A percentile compares a stretch with the other conserved stretches of the same genome.
Evolutionary conservation across 768 basidiomycete genomes (phyloP).

Genomic region (Suillus placidus): DNA sequence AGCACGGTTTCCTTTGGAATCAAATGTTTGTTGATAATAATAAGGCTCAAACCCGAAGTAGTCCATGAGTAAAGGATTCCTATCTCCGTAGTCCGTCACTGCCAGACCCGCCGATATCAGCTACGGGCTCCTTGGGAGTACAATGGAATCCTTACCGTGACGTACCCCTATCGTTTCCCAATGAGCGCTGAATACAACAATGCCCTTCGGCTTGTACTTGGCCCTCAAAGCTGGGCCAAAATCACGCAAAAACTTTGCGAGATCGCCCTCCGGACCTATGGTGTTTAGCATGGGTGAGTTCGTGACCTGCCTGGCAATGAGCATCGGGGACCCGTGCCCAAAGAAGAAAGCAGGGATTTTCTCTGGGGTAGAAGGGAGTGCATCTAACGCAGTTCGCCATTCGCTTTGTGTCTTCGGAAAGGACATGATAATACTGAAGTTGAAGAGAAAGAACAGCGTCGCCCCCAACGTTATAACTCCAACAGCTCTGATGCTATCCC

Average conservation of each 20-base stretch:
- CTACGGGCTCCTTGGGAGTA: neutral
- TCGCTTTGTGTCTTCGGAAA: constrained; percentile 40
- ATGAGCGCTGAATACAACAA: constrained; percentile 82
- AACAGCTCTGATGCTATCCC: neutral
- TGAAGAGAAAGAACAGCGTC: neutral
- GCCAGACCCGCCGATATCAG: constrained; percentile 2
- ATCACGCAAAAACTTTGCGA: constrained; percentile 60
- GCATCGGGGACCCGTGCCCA: constrained; percentile 64
- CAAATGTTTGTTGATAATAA: constrained; percentile 67
- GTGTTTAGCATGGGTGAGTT: constrained; percentile 17
- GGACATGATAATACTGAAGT: neutral
- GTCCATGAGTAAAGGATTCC: constrained; percentile 75
- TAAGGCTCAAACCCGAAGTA: constrained; percentile 68
- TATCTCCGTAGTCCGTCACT: constrained; percentile 80
- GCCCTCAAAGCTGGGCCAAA: constrained; percentile 66
- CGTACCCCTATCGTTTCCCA: constrained; percentile 70
- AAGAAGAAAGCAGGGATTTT: constrained; percentile 79
- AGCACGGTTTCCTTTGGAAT: constrained; percentile 61
- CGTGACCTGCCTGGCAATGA: constrained; percentile 23
- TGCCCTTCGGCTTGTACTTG: constrained; percentile 78
- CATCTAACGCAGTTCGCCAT: constrained; percentile 57
- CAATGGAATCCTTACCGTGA: constrained; percentile 44
- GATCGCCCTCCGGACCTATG: constrained; percentile 53
- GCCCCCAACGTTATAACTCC: neutral
- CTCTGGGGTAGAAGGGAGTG: constrained; percentile 56